Base-by-base conservation (phyloP, 345 rosid species). In the Hibiscus syriacus region DNA sequence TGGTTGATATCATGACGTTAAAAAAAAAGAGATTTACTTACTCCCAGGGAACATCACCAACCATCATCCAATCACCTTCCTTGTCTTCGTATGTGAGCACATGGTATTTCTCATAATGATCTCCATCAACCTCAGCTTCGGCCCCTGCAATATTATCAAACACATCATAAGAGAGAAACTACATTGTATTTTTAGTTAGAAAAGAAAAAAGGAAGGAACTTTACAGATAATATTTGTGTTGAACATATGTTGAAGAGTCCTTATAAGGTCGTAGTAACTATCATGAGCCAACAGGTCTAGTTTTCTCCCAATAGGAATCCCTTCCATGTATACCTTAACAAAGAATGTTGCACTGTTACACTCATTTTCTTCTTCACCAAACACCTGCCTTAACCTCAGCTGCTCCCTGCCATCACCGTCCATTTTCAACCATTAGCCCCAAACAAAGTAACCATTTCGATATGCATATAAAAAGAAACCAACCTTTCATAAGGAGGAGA, bases 31-130 rank as follows among this genome's bases (percentile, higher is more conserved):
- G 36, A 7, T 36, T 68, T 25, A 69, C 97, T 83, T 81, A 93
- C 97, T 90, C 96, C 98, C 98, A 93, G n/a, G 97, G 98, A 77
- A 93, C 97, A 83, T 93, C 97, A 8, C 98, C 97, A 79, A 90
- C 98, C 84, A 93, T 93, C 87, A 93, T 76, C 97, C 97, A 93
- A 49, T 93, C 98, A 10, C 97, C 98, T 84, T 93, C 98, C 76
- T 81, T 86, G 76, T 93, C 98, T 55, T 92, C 97, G 62, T 93
- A 93, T 14, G 97, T 89, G 71, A 93, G 70, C 43, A 93, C 97
- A 73, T 90, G 96, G 50, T 79, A 81, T 50, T 85, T 83, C 65
- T 76, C 86, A 14, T 64, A 64, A 25, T 84, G 80, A 67, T 78
- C 83, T 57, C 77, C 86, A 25, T 87, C 96, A 76, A 79, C 84